Evolutionary conservation across 257 asterid genomes (phyloP).

Genomic region (Nicotiana attenuata): DNA sequence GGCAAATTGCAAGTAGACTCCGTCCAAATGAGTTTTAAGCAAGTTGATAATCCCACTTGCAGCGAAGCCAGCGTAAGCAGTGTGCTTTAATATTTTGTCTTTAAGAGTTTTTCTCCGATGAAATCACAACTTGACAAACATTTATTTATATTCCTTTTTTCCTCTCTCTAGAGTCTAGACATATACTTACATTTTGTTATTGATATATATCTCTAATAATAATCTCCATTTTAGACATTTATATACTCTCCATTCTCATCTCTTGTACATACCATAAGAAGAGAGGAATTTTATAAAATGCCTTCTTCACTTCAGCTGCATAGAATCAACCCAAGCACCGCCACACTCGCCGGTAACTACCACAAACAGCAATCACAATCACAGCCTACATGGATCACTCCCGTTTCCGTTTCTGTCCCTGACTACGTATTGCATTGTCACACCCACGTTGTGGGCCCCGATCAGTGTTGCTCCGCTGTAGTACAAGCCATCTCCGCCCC

Average conservation of each 20-base stretch:
- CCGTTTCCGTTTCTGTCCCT: slow-evolving; percentile 37
- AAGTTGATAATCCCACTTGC: slow-evolving; percentile 77
- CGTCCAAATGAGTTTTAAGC: slow-evolving; percentile 36
- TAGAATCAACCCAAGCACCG: slow-evolving; percentile 27
- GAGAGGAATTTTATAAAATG: too few species aligned
- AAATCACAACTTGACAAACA: slow-evolving; percentile 32
- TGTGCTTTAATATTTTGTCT: not conserved
- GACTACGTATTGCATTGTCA: slow-evolving; percentile 47
- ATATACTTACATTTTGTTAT: not conserved
- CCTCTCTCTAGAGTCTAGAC: not conserved
- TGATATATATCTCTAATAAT: not conserved
- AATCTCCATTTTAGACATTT: not conserved
- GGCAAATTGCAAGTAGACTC: slow-evolving; percentile 20
- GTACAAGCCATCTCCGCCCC: slow-evolving; percentile 52
- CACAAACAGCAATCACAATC: slow-evolving; percentile 19
- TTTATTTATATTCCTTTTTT: slow-evolving; percentile 4
- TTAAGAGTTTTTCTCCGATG: slow-evolving; percentile 18
- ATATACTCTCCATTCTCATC: not conserved
- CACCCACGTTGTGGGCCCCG: slow-evolving; percentile 48
- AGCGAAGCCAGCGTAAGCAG: slow-evolving; percentile 23
- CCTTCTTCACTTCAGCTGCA: slow-evolving; percentile 62
- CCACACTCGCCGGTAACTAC: not conserved
- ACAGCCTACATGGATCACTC: slow-evolving; percentile 31
- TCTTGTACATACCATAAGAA: too few species aligned
- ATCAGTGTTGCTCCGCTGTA: slow-evolving; percentile 73